These are phyloP conservation scores for Rhizopogon vinicolor DNA, from an alignment of 768 basidiomycete genomes.

Conservation along the genomic window DNA sequence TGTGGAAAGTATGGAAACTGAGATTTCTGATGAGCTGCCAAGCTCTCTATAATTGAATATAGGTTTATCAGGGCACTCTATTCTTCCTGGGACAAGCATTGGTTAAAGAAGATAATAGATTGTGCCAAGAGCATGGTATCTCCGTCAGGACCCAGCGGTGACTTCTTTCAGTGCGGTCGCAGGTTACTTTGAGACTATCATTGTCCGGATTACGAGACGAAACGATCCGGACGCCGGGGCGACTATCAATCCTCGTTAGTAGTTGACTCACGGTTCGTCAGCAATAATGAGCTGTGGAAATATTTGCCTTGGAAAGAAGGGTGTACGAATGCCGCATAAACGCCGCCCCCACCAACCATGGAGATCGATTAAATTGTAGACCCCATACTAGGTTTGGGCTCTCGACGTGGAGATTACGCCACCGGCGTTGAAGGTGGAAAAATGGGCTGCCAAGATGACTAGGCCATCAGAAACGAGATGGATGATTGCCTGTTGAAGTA, in stretches of 20 bases:
- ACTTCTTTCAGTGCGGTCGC: background rate
- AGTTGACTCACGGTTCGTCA: background rate
- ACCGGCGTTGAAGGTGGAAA: background rate
- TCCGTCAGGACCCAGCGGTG: background rate
- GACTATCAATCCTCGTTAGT: background rate
- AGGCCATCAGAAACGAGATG: background rate
- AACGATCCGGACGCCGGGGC: background rate
- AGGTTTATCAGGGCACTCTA: background rate
- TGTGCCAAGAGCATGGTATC: background rate
- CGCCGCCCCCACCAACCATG: constrained; percentile 9
- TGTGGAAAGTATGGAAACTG: background rate
- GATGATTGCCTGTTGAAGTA: background rate
- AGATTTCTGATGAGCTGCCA: constrained; percentile 6
- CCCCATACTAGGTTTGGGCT: background rate
- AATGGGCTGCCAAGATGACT: constrained; percentile 3
- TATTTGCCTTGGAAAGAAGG: background rate
- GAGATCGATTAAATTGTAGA: background rate
- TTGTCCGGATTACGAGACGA: background rate
- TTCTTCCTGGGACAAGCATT: background rate
- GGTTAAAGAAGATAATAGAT: background rate
- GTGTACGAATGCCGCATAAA: constrained; percentile 18
- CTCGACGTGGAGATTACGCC: background rate
- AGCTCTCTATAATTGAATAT: constrained; percentile 4
- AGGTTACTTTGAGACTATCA: background rate
- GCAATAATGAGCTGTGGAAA: background rate